phyloP scores from a whole-genome alignment of 192 early-diverging fungal species.

The Backusella liffmaniae region DNA sequence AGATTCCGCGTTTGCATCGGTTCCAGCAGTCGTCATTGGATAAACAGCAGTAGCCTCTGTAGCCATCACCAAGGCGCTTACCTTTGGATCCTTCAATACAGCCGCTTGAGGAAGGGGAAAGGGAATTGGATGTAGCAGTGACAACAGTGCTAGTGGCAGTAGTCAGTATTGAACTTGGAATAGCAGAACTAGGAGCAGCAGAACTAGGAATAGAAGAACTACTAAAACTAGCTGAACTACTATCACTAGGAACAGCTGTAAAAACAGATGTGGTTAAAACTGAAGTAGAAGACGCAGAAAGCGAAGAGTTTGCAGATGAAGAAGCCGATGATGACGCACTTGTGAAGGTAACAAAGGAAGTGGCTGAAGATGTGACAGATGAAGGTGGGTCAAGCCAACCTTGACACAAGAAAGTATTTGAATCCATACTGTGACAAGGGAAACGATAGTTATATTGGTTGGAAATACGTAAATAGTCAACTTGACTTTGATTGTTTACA shows the following conservation, averaged over 20 bases:
- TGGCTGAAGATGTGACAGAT: not conserved
- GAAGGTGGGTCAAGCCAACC: not conserved
- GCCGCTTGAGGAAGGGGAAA: not conserved
- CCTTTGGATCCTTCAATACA: not conserved
- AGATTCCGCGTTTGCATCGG: not conserved
- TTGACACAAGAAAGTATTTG: not conserved
- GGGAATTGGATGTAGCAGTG: not conserved
- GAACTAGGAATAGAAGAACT: not conserved
- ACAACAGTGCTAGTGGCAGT: not conserved
- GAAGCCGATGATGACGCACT: not conserved
- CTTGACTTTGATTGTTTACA: not conserved
- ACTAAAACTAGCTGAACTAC: not conserved
- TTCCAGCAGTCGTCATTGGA: not conserved
- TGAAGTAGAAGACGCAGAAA: not conserved
- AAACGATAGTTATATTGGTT: not conserved
- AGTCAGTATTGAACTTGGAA: not conserved
- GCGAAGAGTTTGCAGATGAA: not conserved
- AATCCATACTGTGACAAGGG: not conserved
- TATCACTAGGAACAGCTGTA: not conserved
- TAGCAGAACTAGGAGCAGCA: not conserved
- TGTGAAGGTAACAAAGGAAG: not conserved
- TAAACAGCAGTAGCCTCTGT: not conserved
- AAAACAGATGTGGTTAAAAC: not conserved
- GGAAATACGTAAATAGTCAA: not conserved
- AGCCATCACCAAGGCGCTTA: not conserved